Percentiles rank a stretch among this genome's conserved stretches.
phyloP scores from a whole-genome alignment of 129 eudicot species.

The Deinandra increscens region DNA sequence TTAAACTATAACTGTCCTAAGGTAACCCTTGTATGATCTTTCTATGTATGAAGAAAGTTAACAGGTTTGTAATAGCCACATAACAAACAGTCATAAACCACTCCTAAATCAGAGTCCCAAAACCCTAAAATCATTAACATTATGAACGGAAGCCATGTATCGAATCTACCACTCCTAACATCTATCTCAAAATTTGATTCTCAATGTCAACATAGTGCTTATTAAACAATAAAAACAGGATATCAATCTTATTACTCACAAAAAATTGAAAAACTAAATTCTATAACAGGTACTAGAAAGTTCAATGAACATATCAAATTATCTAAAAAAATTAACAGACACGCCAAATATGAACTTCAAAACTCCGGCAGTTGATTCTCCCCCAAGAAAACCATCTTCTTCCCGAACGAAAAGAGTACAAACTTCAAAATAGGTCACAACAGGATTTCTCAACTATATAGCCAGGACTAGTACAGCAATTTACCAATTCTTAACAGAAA shows the following conservation, averaged over 20 bases:
- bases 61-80: neutral
- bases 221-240: neutral
- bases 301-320: neutral
- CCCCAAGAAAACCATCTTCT: neutral
- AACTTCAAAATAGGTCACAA: slow-evolving; percentile 5
- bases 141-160: neutral
- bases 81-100: neutral
- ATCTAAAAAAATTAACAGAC: neutral
- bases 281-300: neutral
- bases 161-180: neutral
- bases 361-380: neutral
- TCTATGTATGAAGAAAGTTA: neutral
- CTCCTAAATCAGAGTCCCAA: slow-evolving; percentile 19
- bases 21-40: neutral
- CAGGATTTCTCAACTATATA: neutral
- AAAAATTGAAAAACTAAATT: neutral
- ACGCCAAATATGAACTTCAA: slow-evolving; percentile 7
- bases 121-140: slow-evolving; percentile 8
- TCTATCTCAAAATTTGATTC: neutral
- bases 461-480: neutral
- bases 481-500: neutral
- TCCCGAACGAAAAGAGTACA: neutral
- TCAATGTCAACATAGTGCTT: neutral
- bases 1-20: neutral
- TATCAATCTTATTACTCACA: neutral